phyloP scores from a whole-genome alignment of 2,329 filamentous ascomycete species.

The Diaporthe amygdali region DNA sequence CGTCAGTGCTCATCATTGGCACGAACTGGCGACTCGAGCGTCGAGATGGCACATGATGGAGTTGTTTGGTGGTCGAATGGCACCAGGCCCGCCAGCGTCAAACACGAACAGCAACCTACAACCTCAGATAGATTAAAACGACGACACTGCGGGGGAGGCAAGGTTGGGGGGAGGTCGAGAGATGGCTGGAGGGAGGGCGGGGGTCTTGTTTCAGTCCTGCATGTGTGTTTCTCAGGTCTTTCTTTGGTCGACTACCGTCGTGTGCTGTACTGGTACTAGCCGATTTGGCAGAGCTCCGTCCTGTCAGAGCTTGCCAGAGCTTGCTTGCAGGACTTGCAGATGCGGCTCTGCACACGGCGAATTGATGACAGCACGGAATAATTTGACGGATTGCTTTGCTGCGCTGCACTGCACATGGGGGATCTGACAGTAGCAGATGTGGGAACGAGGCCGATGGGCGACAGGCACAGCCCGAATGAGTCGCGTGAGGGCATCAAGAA shows the following conservation, averaged over 20 bases:
- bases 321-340: background rate
- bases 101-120: background rate
- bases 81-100: slow-evolving; percentile 3
- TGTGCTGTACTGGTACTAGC: background rate
- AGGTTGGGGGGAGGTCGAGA: background rate
- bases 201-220: background rate
- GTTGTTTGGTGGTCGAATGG: background rate
- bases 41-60: background rate
- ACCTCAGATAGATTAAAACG: slow-evolving; percentile 5
- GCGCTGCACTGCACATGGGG: no score
- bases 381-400: no score
- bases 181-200: background rate
- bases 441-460: background rate
- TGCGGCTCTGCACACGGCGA: background rate
- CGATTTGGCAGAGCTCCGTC: background rate
- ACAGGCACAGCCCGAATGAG: background rate
- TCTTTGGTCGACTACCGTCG: background rate
- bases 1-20: background rate
- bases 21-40: background rate
- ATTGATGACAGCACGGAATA: background rate
- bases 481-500: background rate
- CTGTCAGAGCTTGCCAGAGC: background rate
- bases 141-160: slow-evolving; percentile 6
- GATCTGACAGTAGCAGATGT: no score
- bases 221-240: background rate